A percentile compares a stretch with the other conserved stretches of the same genome.
phyloP scores from a whole-genome alignment of 2,329 filamentous ascomycete genomes.

The Didymella segeticola region DNA sequence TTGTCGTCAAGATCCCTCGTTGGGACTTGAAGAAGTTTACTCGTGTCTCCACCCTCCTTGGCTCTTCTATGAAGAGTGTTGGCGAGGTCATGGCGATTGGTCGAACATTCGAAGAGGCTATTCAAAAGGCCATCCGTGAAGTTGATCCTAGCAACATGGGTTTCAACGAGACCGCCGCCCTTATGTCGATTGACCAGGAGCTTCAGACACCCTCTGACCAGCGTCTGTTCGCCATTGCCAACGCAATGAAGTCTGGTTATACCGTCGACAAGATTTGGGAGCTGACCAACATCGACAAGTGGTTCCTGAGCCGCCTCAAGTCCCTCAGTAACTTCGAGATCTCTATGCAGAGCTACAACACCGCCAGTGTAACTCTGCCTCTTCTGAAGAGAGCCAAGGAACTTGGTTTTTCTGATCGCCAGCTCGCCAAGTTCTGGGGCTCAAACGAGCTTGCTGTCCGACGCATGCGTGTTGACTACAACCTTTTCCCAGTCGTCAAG shows the following conservation, averaged over 20 bases:
- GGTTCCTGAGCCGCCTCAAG: conserved; percentile 94
- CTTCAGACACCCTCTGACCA: conserved; percentile 97
- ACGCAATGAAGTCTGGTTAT: conserved; percentile 95
- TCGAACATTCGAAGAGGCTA: conserved; percentile 94
- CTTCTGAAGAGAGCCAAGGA: conserved; percentile 86
- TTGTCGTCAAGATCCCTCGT: conserved; percentile 97
- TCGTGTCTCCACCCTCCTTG: conserved; percentile 91
- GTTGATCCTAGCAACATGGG: conserved; percentile 96
- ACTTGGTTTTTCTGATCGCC: conserved; percentile 91
- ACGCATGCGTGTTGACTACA: conserved; percentile 80
- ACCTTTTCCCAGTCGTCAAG: conserved; percentile 89
- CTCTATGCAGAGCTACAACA: conserved; percentile 72
- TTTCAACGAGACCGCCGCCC: conserved; percentile 81
- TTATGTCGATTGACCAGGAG: conserved; percentile 96
- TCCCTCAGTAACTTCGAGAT: conserved; percentile 88
- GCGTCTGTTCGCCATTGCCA: conserved; percentile 95
- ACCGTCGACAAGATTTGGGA: conserved; percentile 97
- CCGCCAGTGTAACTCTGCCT: conserved; percentile 68
- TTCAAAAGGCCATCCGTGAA: conserved; percentile 95
- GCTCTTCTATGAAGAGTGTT: conserved; percentile 99
- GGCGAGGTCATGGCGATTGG: conserved; percentile 99
- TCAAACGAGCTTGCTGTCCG: conserved; percentile 93
- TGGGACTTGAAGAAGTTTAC: conserved; percentile 99
- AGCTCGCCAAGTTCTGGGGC: conserved; percentile 91
- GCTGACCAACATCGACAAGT: conserved; percentile 97